Percentiles rank a stretch among this genome's conserved stretches.
These are phyloP conservation scores for Cadophora sp. DNA, from an alignment of 2,329 filamentous ascomycete species.

Conservation along the genomic window DNA sequence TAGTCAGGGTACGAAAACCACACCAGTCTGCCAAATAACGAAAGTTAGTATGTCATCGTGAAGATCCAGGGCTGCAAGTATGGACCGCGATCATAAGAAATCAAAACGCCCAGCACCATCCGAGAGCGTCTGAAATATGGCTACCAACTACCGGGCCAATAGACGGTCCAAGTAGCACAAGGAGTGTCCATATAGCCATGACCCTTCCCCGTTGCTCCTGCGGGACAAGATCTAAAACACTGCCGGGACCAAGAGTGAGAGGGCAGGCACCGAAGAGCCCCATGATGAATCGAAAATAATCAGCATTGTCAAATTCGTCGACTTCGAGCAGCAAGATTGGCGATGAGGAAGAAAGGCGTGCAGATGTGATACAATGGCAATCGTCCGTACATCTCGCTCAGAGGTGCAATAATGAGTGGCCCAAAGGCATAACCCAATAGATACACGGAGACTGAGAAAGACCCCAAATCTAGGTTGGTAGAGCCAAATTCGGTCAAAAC, in stretches of 20 bases:
- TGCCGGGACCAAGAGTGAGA: constrained; percentile 52
- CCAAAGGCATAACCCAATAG: constrained; percentile 56
- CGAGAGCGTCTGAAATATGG: constrained; percentile 52
- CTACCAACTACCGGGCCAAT: constrained; percentile 56
- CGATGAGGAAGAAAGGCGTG: constrained; percentile 59
- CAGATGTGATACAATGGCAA: constrained; percentile 50
- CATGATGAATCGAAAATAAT: constrained; percentile 54
- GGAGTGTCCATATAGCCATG: constrained; percentile 44
- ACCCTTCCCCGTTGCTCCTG: constrained; percentile 55
- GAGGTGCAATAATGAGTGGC: constrained; percentile 64
- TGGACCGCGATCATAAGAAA: constrained; percentile 51
- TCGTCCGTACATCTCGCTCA: constrained; percentile 58
- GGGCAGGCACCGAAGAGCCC: constrained; percentile 55
- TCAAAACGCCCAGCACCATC: constrained; percentile 63
- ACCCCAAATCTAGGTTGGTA: constrained; percentile 53
- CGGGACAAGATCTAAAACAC: constrained; percentile 53
- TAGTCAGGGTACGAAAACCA: no score
- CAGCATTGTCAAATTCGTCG: constrained; percentile 49
- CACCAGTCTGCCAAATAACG: no score
- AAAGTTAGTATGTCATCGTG: no score
- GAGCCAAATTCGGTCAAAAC: constrained; percentile 59
- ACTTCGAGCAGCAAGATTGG: constrained; percentile 54
- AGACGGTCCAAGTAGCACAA: constrained; percentile 42
- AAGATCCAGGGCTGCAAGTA: constrained; percentile 41
- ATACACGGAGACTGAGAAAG: constrained; percentile 52